Base-by-base conservation (phyloP, 2,329 filamentous ascomycete species). In the Fusarium bulbicola region DNA sequence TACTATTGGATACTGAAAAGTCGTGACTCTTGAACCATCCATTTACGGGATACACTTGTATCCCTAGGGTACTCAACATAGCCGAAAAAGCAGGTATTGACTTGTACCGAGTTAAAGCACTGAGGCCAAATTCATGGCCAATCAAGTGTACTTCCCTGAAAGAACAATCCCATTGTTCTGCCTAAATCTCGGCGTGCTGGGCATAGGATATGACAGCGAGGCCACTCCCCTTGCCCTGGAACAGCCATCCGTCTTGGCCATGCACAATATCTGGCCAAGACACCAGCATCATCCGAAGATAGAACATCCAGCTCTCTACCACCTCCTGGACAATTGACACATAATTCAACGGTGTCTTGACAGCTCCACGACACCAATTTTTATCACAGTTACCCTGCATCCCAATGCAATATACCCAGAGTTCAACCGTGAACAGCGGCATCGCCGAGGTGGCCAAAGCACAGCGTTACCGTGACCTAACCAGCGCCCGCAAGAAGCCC, bases 401-500 rank as follows among this genome's bases (percentile, higher is more conserved):
- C 24, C 7, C 12, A 34, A 18, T 15, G 32, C 32, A 20, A 28
- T 6, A 26, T 30, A 20, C 9, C 39, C 50, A 57, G 37, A 24
- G 30, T 43, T 34, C 28, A 54, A 18, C 46, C 36, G 28, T 5
- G 21, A 40, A 45, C 21, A 26, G 13, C 32, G 39, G 36, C 24
- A 47, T 60, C 30, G 52, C 42, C 54, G 36, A 43, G 30, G 34
- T 54, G 30, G 49, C 37, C 26, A 54, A 42, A 40, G 32, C 24
- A 49, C 49, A 43, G n/a, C 32, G 26, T 69, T 39, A 47, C 39
- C 28, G 24, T 65, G 62, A 40, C 62, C 62, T 30, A 26, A 46
- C 40, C 12, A 45, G 47, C 66, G 66, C 52, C 66, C 66, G 66
- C 66, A 69, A 69, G 21, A 60, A 59, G 21, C 46, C 40, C 47